These are phyloP conservation scores for Thraustochytrium striatum DNA, from an alignment of 352 stramenopile genomes.

Conservation along the genomic window DNA sequence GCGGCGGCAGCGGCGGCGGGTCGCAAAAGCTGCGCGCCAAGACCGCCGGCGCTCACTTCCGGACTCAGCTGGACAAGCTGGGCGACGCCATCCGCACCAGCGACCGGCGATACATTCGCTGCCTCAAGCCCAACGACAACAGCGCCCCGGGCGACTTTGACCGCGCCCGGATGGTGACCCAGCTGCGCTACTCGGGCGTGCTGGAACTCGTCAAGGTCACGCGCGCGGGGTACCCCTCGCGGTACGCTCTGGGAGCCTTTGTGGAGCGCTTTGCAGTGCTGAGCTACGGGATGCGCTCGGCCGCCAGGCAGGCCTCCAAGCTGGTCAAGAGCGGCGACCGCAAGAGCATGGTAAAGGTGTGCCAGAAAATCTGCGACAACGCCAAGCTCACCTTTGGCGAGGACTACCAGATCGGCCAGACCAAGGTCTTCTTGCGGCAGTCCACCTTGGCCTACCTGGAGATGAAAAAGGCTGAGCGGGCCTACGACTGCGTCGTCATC, in stretches of 20 bases:
- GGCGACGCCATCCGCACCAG: slow-evolving; percentile 87
- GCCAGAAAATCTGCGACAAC: slow-evolving; percentile 43
- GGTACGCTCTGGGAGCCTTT: slow-evolving; percentile 74
- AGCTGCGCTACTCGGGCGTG: slow-evolving; percentile 94
- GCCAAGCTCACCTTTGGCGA: slow-evolving; percentile 11
- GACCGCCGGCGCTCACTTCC: slow-evolving; percentile 76
- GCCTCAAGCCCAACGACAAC: slow-evolving; percentile 96
- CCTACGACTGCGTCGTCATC: slow-evolving; percentile 42
- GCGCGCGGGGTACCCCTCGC: slow-evolving; percentile 93
- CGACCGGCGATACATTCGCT: slow-evolving; percentile 93
- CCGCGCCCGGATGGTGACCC: slow-evolving; percentile 85
- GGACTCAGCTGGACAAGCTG: slow-evolving; percentile 81
- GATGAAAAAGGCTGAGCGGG: slow-evolving; percentile 45
- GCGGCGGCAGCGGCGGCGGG: background rate
- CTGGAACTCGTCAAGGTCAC: slow-evolving; percentile 97
- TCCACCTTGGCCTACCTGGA: slow-evolving; percentile 36
- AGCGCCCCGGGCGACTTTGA: slow-evolving; percentile 79
- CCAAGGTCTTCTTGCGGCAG: slow-evolving; percentile 46
- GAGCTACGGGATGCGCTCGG: slow-evolving; percentile 8
- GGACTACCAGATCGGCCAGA: slow-evolving; percentile 48
- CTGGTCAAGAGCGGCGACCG: background rate
- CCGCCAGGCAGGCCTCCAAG: background rate
- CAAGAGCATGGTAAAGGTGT: background rate
- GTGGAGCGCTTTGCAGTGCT: slow-evolving; percentile 42
- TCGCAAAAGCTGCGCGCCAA: background rate